Conservation (phyloP, 176 grass and related monocot genomes). For the Musa beccarii region DNA sequence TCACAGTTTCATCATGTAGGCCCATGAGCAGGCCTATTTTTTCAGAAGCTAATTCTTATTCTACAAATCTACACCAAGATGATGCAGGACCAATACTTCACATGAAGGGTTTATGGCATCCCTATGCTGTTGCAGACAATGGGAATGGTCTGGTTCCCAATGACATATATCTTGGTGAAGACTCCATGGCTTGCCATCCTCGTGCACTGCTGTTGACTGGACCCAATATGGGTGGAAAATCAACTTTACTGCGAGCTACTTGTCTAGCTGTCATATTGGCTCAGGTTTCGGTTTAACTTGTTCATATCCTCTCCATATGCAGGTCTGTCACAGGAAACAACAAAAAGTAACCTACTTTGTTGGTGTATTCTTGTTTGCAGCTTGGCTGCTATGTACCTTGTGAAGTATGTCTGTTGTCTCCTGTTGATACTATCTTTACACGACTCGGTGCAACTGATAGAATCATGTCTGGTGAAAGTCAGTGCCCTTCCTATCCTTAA, state of each 20-base stretch:
- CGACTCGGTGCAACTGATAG: conserved; percentile 85
- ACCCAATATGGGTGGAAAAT: conserved; percentile 98
- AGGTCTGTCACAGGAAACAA: not conserved
- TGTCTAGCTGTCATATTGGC: conserved; percentile 76
- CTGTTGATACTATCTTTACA: conserved; percentile 77
- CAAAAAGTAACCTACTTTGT: conserved; percentile 10
- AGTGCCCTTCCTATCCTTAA: conserved; percentile 11
- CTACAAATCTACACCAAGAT: not conserved
- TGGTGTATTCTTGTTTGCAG: conserved; percentile 24
- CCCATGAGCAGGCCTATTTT: conserved; percentile 58
- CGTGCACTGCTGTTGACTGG: conserved; percentile 84
- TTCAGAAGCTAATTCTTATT: conserved; percentile 32
- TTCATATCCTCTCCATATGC: not conserved
- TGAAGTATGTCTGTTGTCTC: conserved; percentile 55
- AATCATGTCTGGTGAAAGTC: conserved; percentile 97
- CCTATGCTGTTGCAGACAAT: conserved; percentile 72
- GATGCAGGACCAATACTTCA: conserved; percentile 35
- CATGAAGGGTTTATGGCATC: conserved; percentile 96
- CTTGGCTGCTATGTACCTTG: conserved; percentile 93
- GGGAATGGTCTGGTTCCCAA: conserved; percentile 64
- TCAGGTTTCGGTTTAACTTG: conserved; percentile 41
- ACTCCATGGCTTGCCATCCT: conserved; percentile 36
- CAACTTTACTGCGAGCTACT: conserved; percentile 85
- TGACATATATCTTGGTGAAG: conserved; percentile 62
- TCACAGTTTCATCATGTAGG: conserved; percentile 43